Percentiles rank a stretch among this genome's conserved stretches.
Conservation (phyloP, 257 asterid genomes). For the Solanum infundibuliforme region DNA sequence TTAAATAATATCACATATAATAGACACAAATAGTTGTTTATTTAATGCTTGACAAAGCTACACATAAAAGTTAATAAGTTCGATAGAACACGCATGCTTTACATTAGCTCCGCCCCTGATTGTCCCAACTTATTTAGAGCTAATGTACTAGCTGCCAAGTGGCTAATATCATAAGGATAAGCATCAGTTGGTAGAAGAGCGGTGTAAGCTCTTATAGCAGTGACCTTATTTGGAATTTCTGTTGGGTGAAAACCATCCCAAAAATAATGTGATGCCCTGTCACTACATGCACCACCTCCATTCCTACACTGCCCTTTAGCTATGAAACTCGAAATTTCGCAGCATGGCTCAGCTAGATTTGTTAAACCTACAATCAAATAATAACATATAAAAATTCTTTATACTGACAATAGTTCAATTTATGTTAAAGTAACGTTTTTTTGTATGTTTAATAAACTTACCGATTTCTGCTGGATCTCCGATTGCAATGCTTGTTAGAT, state of each 20-base stretch:
- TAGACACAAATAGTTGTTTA: neutral
- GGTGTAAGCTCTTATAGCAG: slow-evolving; percentile 12
- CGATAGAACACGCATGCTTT: neutral
- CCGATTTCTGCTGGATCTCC: neutral
- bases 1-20: neutral
- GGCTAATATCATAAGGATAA: slow-evolving; percentile 23
- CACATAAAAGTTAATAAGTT: neutral
- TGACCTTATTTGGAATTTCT: neutral
- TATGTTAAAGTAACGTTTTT: neutral
- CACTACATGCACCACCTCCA: slow-evolving; percentile 15
- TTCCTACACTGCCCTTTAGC: slow-evolving; percentile 17
- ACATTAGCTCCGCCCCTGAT: neutral
- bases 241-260: slow-evolving; percentile 37
- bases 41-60: neutral
- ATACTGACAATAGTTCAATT: neutral
- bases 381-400: neutral
- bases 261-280: slow-evolving; percentile 10
- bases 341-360: slow-evolving; percentile 14
- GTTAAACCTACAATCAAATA: slow-evolving; percentile 16
- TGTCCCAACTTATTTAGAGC: neutral
- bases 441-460: neutral
- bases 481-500: neutral
- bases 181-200: slow-evolving; percentile 14
- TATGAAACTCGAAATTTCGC: neutral
- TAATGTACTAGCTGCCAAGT: slow-evolving; percentile 4